Percentiles rank a stretch among this genome's conserved stretches.
These are phyloP conservation scores for Moricandia arvensis DNA, from an alignment of 345 rosid genomes.

Conservation along the genomic window DNA sequence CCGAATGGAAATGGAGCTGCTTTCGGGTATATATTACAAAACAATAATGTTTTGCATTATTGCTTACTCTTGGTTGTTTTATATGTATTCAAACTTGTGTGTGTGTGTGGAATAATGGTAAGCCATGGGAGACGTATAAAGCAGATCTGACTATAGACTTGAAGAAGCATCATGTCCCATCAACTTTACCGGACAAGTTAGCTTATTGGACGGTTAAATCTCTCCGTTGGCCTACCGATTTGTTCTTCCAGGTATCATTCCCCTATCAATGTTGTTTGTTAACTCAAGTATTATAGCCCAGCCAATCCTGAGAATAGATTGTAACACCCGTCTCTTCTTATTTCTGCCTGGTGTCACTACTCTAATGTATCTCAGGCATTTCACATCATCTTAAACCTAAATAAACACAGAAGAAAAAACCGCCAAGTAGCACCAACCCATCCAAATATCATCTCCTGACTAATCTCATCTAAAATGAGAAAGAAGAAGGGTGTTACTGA, in stretches of 20 bases:
- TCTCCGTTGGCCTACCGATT: slow-evolving; percentile 65
- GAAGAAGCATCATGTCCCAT: slow-evolving; percentile 63
- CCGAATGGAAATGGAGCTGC: slow-evolving; percentile 63
- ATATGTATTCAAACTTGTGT: background rate
- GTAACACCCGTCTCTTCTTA: no score
- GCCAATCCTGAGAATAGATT: no score
- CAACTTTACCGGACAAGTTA: slow-evolving; percentile 49
- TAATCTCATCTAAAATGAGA: no score
- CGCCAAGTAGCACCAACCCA: no score
- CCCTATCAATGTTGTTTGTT: no score
- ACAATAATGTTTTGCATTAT: background rate
- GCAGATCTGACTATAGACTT: slow-evolving; percentile 63
- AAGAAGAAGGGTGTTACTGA: no score
- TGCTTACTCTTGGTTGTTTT: background rate
- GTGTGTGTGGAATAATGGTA: background rate
- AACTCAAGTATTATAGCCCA: no score
- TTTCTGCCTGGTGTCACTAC: no score
- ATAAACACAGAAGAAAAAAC: no score
- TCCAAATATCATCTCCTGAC: no score
- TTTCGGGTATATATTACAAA: slow-evolving; percentile 44
- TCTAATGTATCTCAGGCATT: no score
- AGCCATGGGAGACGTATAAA: slow-evolving; percentile 53
- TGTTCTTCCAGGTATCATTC: slow-evolving; percentile 69
- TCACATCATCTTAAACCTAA: no score
- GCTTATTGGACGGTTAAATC: slow-evolving; percentile 72